phyloP scores from a whole-genome alignment of 2,329 filamentous ascomycete genomes.

The Amauroascus verrucosus region DNA sequence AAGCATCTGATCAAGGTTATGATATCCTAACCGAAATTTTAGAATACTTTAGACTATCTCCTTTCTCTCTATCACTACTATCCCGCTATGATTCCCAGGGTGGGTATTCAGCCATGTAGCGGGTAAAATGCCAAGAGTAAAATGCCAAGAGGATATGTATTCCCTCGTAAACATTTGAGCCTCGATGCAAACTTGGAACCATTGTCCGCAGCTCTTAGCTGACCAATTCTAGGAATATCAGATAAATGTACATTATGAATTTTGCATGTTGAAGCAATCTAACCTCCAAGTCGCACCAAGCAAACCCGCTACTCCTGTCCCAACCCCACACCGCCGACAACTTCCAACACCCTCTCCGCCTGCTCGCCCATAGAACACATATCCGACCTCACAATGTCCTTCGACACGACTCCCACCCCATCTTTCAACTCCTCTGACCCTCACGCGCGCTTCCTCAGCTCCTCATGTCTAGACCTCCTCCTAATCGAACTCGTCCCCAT shows the following conservation, averaged over 20 bases:
- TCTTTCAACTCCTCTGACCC: conserved; percentile 65
- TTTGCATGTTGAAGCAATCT: no score
- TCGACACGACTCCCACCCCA: conserved; percentile 54
- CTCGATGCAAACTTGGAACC: no score
- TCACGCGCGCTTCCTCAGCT: conserved; percentile 63
- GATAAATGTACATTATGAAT: no score
- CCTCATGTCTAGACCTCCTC: conserved; percentile 84
- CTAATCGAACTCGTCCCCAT: conserved; percentile 95
- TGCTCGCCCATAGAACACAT: neutral
- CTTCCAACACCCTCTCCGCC: neutral
- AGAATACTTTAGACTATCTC: neutral
- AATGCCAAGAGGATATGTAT: no score
- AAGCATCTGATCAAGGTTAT: neutral
- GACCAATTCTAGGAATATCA: no score
- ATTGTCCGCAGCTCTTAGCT: no score
- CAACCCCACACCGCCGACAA: neutral
- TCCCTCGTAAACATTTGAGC: no score
- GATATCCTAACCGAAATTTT: neutral
- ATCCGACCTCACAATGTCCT: conserved; percentile 48
- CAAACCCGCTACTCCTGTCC: no score
- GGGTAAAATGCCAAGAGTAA: no score
- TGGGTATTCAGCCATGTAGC: no score
- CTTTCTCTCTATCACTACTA: neutral
- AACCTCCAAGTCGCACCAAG: no score
- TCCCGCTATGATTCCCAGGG: no score